Evolutionary conservation across 1,284 basidiomycete genomes (phyloP).

Genomic region (Rhizopogon hawkerae): DNA sequence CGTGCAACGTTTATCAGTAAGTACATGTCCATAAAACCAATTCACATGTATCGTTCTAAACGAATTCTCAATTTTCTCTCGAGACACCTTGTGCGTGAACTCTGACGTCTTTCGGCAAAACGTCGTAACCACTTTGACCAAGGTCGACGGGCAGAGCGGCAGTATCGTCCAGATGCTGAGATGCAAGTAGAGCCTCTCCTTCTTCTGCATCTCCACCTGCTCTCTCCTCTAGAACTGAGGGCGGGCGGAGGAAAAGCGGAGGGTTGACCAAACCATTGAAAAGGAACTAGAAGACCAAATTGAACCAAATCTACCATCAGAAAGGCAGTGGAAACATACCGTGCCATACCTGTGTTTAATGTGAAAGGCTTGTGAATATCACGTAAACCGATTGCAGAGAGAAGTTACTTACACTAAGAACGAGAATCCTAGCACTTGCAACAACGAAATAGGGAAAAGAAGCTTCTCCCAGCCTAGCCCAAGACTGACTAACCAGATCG

Average conservation of each 20-base stretch:
- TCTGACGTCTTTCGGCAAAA: constrained; percentile 49
- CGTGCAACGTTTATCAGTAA: background rate
- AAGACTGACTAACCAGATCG: constrained; percentile 85
- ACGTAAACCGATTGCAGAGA: background rate
- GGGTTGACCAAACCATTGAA: constrained; percentile 68
- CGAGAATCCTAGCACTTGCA: constrained; percentile 86
- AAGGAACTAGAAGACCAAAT: constrained; percentile 45
- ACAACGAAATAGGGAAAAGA: constrained; percentile 70
- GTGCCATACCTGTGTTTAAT: constrained; percentile 44
- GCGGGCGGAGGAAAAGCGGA: constrained; percentile 48
- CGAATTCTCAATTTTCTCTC: constrained; percentile 5
- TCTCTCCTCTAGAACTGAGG: constrained; percentile 22
- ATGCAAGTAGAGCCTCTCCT: constrained; percentile 39
- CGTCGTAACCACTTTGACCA: constrained; percentile 63
- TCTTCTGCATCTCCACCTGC: constrained; percentile 36
- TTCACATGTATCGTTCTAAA: background rate
- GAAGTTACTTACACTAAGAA: constrained; percentile 65
- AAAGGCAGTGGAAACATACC: constrained; percentile 28
- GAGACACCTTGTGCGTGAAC: constrained; percentile 19
- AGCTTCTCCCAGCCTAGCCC: constrained; percentile 90
- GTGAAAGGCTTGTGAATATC: constrained; percentile 7
- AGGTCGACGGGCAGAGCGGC: constrained; percentile 66
- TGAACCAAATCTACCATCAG: constrained; percentile 6
- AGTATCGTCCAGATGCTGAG: constrained; percentile 57
- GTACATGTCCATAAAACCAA: background rate